These are phyloP conservation scores for Xylaria sp. DNA, from an alignment of 2,329 filamentous ascomycete genomes.

Conservation along the genomic window DNA sequence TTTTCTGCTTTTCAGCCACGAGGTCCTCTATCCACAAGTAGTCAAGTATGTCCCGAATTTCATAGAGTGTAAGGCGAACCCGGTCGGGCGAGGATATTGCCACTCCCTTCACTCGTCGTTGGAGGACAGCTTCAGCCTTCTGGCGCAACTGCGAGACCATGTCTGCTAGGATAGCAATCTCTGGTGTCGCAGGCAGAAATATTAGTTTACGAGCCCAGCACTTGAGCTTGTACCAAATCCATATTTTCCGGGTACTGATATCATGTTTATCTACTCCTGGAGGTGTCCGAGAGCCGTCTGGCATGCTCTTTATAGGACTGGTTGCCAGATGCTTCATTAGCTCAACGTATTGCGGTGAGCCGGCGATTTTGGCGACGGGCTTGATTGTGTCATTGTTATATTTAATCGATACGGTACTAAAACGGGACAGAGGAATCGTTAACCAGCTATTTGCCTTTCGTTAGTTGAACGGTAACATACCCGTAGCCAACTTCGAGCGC, in stretches of 20 bases:
- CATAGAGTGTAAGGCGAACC: not conserved
- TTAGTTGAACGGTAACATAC: not conserved
- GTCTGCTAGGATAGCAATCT: not conserved
- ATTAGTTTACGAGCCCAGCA: not conserved
- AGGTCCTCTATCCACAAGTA: slow-evolving; percentile 2
- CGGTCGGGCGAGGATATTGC: not conserved
- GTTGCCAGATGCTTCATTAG: not conserved
- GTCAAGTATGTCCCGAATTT: not conserved
- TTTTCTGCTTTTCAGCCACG: not conserved
- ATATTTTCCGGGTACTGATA: not conserved
- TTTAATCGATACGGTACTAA: not conserved
- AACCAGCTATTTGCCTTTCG: not conserved
- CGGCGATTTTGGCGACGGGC: not conserved
- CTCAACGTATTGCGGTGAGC: slow-evolving; percentile 1
- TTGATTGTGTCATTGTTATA: not conserved
- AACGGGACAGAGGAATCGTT: not conserved
- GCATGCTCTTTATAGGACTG: not conserved
- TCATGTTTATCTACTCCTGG: not conserved
- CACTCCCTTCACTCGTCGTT: not conserved
- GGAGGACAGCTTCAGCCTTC: not conserved
- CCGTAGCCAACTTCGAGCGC: not conserved
- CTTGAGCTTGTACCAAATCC: slow-evolving; percentile 6
- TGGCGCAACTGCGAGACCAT: not conserved
- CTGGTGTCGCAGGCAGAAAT: not conserved
- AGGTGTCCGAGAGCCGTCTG: not conserved